Evolutionary conservation across 768 basidiomycete genomes (phyloP), one percentile per base, ranked within the genome.

Genomic region (Ramaria sp.): DNA sequence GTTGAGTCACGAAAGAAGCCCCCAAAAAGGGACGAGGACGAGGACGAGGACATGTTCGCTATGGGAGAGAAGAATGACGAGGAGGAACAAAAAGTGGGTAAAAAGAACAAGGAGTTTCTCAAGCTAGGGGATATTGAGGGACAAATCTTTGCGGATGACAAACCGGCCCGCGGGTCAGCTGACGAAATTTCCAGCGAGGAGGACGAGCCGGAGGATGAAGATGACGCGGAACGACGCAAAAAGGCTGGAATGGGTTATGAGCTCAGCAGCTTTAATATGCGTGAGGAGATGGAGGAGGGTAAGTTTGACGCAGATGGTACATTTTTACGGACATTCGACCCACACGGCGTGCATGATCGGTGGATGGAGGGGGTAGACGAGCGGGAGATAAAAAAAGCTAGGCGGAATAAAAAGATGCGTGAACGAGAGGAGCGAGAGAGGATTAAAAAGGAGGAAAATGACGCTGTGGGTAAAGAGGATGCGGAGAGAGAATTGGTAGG

Each of bases 251-350:
- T 99, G 95, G 96, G 95, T 1, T 95, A 72, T 69, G 87, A 94
- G 64, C 61, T 99, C 9, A 93, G 88, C 3, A 88, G 90, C 25
- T 99, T 99, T 81, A 95, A 99, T 67, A 98, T 99, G 95, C 85
- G 93, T 59, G 86, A 90, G 62, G 96, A 99, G 75, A 94, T 98
- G 86, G 85, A 91, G 64, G 95, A 98, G 69, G 96, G 96, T 37
- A 90, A 92, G 65, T 97, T 99, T 72, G 84, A 89, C 4, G 88
- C 87, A 57, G 95, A 98, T 64, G 96, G 96, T 45, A 86, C 69
- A 62, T 91, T 92, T 64, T 81, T 88, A 48, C 83, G 86, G 60
- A 77, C 84, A 10, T 83, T 85, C 65, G 96, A 99, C 67, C 88
- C 88, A 1, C 86, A 93, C 64, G 90, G 84, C 24, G 78, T 85